Conservation (phyloP, 2,329 filamentous ascomycete species). For the Trichoderma breve region DNA sequence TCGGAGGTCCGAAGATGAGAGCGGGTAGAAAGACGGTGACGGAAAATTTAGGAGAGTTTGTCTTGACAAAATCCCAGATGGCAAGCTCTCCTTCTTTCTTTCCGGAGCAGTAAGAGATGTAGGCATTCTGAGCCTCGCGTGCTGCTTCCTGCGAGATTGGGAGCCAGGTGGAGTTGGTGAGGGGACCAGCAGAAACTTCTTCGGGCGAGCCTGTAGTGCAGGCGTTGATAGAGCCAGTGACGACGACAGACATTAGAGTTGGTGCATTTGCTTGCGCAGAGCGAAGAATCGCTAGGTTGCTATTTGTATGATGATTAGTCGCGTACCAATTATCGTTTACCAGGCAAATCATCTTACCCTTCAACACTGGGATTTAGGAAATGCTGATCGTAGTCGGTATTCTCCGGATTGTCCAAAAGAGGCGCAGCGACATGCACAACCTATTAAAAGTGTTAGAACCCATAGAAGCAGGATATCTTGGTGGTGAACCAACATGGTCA, state of each 20-base stretch:
- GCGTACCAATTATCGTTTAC: neutral
- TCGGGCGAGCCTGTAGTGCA: neutral
- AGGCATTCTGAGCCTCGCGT: neutral
- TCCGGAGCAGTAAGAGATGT: neutral
- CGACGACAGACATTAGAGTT: neutral
- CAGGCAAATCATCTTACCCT: neutral
- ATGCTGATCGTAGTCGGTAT: neutral
- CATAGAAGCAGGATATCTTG: neutral
- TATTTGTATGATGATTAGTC: neutral
- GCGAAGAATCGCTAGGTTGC: neutral
- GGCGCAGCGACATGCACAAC: neutral
- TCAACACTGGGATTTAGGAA: neutral
- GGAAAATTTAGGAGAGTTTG: neutral
- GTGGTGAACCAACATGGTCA: neutral
- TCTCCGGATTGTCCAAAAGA: neutral
- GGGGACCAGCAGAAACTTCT: neutral
- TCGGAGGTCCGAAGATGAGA: neutral
- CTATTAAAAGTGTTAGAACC: neutral
- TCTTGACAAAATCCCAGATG: neutral
- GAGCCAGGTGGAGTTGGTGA: neutral
- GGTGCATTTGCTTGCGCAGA: neutral
- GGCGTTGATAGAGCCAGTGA: neutral
- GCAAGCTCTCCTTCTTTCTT: neutral
- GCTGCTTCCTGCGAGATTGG: neutral
- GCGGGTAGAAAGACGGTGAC: neutral